Evolutionary conservation across 2,329 filamentous ascomycete genomes (phyloP), one percentile per base, ranked within the genome.

Genomic region (Calonectria hongkongensis): DNA sequence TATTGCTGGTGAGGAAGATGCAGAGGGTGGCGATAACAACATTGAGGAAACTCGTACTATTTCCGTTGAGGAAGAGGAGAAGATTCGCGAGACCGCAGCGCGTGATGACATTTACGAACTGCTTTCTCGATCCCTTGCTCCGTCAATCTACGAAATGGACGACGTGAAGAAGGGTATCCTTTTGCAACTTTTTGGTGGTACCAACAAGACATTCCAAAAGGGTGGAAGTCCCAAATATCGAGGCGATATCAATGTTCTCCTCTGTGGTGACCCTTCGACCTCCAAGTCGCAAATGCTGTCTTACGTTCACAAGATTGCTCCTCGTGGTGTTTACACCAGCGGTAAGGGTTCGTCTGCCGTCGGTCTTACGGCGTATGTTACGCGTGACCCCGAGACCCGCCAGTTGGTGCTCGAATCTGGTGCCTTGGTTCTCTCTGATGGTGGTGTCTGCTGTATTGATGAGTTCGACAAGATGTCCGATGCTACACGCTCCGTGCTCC

Each of bases 131-230:
- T 98, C 96, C 1, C 88, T 99, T 33, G 97, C 97, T 2, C 97
- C 97, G 16, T 98, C 96, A 72, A 94, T 99, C 80, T 98, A 97
- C 86, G 97, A 99, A 85, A 94, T 98, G 92, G 97, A 99, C 78
- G 97, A 99, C 80, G 95, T 98, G 60, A 99, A 99, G 89, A 99
- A 99, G 86, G 97, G 97, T 13, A 98, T 99, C 74, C 88, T 99
- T 13, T 92, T 99, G 4, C 97, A 99, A 81, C 91, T 99, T 48
- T 99, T 99, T 82, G 96, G 97, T 45, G 97, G 97, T 70, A 98
- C 97, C 41, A 99, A 99, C 88, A 99, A 99, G 86, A 95, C 94
- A 0, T 99, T 99, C 84, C 92, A 98, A 72, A 98, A 98, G 85
- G 97, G 97, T 69, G 97, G 96, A 71, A 98, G 94, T 81, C 97